Evolutionary conservation across 805 yeast genomes (phyloP).

Genomic region (Metschnikowia matae): DNA sequence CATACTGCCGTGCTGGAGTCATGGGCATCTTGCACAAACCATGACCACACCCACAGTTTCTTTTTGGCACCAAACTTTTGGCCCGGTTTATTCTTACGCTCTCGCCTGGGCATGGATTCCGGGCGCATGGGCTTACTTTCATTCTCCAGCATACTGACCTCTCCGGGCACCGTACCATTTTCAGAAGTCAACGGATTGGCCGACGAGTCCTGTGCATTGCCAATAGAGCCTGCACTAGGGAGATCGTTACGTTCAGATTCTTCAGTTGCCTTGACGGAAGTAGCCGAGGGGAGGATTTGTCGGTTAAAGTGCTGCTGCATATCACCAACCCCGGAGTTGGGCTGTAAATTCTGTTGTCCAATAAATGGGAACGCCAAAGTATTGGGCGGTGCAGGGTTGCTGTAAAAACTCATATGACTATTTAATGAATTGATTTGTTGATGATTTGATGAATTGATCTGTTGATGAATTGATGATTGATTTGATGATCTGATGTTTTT

Average conservation of each 20-base stretch:
- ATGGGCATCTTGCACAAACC: constrained; percentile 50
- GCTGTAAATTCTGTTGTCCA: constrained; percentile 15
- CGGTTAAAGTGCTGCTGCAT: constrained; percentile 11
- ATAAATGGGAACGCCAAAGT: constrained; percentile 24
- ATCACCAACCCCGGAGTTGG: constrained; percentile 7
- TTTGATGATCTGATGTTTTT: too few relatives aligned
- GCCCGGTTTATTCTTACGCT: constrained; percentile 46
- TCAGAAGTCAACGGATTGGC: not conserved
- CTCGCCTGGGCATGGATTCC: constrained; percentile 18
- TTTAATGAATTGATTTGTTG: not conserved
- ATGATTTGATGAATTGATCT: too few relatives aligned
- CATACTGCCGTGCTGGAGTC: constrained; percentile 52
- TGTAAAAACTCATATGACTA: constrained; percentile 18
- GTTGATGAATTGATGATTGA: too few relatives aligned
- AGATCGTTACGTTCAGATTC: not conserved
- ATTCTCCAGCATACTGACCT: not conserved
- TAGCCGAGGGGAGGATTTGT: constrained; percentile 2
- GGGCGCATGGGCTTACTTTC: not conserved
- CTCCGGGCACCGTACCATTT: not conserved
- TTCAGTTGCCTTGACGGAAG: not conserved
- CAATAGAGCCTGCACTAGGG: constrained; percentile 3
- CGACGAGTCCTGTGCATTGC: not conserved
- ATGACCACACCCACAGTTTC: constrained; percentile 60
- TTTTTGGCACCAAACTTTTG: constrained; percentile 58
- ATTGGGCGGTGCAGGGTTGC: constrained; percentile 14